Evolutionary conservation across 2,329 filamentous ascomycete genomes (phyloP).

Genomic region (Tolypocladium ophioglossoides): DNA sequence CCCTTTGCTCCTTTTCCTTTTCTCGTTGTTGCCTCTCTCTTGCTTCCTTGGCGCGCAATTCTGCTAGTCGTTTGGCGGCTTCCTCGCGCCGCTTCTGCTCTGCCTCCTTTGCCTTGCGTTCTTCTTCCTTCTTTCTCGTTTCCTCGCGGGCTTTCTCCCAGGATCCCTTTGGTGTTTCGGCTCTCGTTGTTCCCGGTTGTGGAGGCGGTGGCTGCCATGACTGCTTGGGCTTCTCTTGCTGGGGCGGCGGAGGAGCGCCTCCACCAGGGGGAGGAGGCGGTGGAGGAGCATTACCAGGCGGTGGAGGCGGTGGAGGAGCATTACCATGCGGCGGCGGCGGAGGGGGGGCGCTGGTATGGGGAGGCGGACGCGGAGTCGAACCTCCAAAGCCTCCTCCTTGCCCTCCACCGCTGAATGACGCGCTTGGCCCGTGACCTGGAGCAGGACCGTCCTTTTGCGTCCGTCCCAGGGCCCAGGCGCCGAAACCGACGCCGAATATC

Average conservation of each 20-base stretch:
- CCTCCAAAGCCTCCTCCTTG: conserved; percentile 17
- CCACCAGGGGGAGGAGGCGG: conserved; percentile 3
- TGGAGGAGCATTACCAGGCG: conserved; percentile 7
- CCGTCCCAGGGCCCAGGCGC: conserved; percentile 55
- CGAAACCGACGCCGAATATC: conserved; percentile 61
- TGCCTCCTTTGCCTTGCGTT: conserved; percentile 49
- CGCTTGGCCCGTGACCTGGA: conserved; percentile 9
- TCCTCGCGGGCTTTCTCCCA: conserved; percentile 65
- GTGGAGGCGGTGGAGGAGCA: conserved; percentile 13
- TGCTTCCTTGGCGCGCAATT: conserved; percentile 46
- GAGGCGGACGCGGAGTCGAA: conserved; percentile 18
- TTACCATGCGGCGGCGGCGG: conserved; percentile 16
- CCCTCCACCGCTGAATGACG: conserved; percentile 8
- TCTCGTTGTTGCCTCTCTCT: conserved; percentile 33
- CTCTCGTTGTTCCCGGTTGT: conserved; percentile 8
- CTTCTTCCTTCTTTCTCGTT: conserved; percentile 51
- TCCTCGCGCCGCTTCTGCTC: conserved; percentile 51
- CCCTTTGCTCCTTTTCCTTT: conserved; percentile 23
- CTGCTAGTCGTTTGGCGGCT: conserved; percentile 38
- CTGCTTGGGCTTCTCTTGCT: conserved; percentile 8
- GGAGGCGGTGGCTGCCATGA: conserved; percentile 11
- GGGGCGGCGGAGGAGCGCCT: conserved; percentile 4
- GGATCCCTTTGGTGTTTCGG: conserved; percentile 30
- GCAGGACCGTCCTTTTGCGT: conserved; percentile 22
- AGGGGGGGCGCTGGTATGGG: conserved; percentile 22